Evolutionary conservation across 306 rosid species (phyloP), one percentile per base, ranked within the genome.

Genomic region (Dryas octopetala): DNA sequence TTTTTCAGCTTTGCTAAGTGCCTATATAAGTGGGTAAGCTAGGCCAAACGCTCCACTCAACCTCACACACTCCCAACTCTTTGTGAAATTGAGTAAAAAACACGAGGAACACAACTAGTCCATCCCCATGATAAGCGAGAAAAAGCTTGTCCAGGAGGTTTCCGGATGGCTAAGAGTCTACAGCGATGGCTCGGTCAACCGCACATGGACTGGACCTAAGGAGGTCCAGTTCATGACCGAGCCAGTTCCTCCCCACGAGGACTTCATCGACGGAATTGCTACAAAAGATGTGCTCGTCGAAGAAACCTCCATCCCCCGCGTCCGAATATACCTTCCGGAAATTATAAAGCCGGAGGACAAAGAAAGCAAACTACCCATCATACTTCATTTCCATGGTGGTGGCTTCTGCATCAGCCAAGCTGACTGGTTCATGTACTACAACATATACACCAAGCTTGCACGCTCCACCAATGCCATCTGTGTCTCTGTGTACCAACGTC

Each of bases 351-450:
- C 45, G 0, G 41, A 63, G 0, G 83, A 62, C 5, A 66, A 43
- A 0, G 11, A 15, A 0, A 5, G 40, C 5, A 84, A 84, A 11
- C 62, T 92, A 0, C 96, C 93, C 0, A 68, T 92, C 53, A 73
- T 92, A 2, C 61, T 92, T 40, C 96, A 92, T 40, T 88, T 88
- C 49, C 92, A 88, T 0, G 97, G 97, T 0, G 97, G 97, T 3
- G 96, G 97, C 15, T 92, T 92, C 19, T 92, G 96, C 79, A 86
- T 90, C 0, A 88, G 88, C 68, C 82, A 92, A 80, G 79, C 97
- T 0, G 83, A 88, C 12, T 88, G 90, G 89, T 84, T 63, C 87
- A 86, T 88, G 89, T 92, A 92, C 87, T 85, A 92, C 50, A 4
- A 80, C 0, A 16, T 78, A 0, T 92, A 92, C 78, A 64, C 85